Base-by-base conservation (phyloP, 768 basidiomycete species). In the Boletus eberwhitei region DNA sequence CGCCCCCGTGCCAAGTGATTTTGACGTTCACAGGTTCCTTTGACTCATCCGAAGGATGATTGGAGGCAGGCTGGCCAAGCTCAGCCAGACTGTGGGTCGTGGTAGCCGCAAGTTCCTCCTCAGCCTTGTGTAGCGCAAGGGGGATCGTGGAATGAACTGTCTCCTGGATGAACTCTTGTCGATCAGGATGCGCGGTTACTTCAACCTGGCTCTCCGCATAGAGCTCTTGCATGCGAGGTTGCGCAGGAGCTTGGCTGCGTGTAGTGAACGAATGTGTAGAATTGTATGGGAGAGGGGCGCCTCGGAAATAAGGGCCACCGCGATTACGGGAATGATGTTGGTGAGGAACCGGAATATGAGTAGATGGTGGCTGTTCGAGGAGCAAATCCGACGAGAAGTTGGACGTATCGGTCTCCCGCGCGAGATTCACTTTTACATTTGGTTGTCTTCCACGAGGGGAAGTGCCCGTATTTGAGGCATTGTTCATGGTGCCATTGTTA, bases 1-100 rank as follows among this genome's bases (percentile, higher is more conserved):
- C 87, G 4, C 81, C 82, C 21, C 84, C 86, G 44, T 71, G 74
- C 88, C 88, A 91, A 7, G 75, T 74, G 53, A 90, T 83, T 62
- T 74, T 83, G 41, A 84, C 76, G 5, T 65, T 64, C 24, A 75
- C 62, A 5, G 62, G 60, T 57, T 77, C 71, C 45, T 50, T 71
- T 48, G 42, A 1, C 8, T 71, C 70, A 19, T 71, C 70, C 21
- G 65, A 58, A 29, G 52, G 48, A 22, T 59, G 72, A 49, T 42
- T 61, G 16, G 58, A 41, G 13, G 49, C 35, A 36, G 61, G 54
- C 14, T 63, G 68, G 8, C 65, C 66, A 21, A 54, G 57, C 35
- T 70, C 65, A 2, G 45, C 52, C 19, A 54, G 52, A 49, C 29
- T 35, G 32, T 62, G 32, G 39, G 45, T 53, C 3, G 54, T 57